Conservation (phyloP, 768 basidiomycete genomes). For the Exidia glandulosa region DNA sequence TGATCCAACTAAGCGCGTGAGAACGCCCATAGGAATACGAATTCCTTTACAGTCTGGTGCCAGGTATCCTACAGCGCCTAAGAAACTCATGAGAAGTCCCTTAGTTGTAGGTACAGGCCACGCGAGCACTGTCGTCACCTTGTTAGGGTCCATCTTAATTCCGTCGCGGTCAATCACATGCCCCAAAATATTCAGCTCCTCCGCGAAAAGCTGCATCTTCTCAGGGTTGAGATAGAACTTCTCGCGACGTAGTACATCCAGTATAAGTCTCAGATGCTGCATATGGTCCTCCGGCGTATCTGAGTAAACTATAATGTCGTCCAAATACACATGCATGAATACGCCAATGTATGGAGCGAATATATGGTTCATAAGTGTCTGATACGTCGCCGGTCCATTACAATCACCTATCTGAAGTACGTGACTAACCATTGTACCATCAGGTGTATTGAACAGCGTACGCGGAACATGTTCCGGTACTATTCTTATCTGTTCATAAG, state of each 20-base stretch:
- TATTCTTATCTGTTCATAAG: slow-evolving; percentile 12
- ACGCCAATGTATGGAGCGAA: slow-evolving; percentile 6
- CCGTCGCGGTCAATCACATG: slow-evolving; percentile 16
- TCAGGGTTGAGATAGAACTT: slow-evolving; percentile 1
- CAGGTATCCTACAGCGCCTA: slow-evolving; percentile 26
- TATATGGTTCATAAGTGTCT: slow-evolving; percentile 6
- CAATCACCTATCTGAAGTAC: slow-evolving; percentile 11
- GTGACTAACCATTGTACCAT: slow-evolving; percentile 8
- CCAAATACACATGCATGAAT: slow-evolving; percentile 10
- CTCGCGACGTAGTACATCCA: neutral
- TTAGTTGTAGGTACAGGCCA: slow-evolving; percentile 18
- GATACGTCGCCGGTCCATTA: slow-evolving; percentile 10
- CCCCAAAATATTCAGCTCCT: slow-evolving; percentile 9
- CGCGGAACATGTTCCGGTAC: slow-evolving; percentile 4
- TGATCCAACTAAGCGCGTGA: slow-evolving; percentile 13
- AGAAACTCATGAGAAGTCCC: slow-evolving; percentile 22
- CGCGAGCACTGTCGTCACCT: slow-evolving; percentile 13
- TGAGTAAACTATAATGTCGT: slow-evolving; percentile 10
- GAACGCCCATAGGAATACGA: slow-evolving; percentile 27
- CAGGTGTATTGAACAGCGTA: slow-evolving; percentile 5
- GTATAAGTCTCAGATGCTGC: slow-evolving; percentile 1
- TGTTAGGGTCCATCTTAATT: slow-evolving; percentile 18
- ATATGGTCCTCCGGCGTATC: slow-evolving; percentile 5
- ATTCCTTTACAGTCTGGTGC: slow-evolving; percentile 23
- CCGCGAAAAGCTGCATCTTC: slow-evolving; percentile 5